These are phyloP conservation scores for Tetrahymena malaccensis DNA, from an alignment of 73 alveolate genomes.

Conservation along the genomic window DNA sequence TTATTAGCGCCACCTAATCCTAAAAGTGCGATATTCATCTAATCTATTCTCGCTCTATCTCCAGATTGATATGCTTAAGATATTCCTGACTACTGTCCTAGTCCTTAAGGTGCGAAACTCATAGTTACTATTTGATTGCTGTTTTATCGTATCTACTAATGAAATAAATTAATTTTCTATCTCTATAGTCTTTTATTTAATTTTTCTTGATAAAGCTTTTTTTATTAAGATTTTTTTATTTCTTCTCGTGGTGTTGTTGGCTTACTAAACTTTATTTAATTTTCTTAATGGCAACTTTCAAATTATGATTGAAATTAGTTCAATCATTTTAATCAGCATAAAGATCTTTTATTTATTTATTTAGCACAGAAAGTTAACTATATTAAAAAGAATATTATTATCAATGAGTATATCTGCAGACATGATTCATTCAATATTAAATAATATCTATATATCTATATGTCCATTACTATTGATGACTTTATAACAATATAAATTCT, in stretches of 20 bases:
- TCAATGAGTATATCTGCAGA: too few species aligned
- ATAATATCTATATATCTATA: not conserved
- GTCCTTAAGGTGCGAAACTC: not conserved
- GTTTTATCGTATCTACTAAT: not conserved
- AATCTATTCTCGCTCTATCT: not conserved
- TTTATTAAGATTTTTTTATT: not conserved
- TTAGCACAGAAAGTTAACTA: too few species aligned
- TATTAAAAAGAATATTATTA: too few species aligned
- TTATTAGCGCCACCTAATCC: not conserved
- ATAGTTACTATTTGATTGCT: not conserved
- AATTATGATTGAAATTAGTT: not conserved
- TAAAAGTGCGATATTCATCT: not conserved
- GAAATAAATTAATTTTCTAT: not conserved
- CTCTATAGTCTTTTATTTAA: not conserved
- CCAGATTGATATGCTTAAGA: not conserved
- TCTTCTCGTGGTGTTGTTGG: not conserved
- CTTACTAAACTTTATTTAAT: not conserved
- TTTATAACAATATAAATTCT: not conserved
- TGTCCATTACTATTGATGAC: too few species aligned
- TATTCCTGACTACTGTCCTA: not conserved
- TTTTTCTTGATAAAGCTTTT: not conserved
- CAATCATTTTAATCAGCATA: not conserved
- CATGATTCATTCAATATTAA: too few species aligned
- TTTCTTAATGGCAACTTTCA: not conserved
- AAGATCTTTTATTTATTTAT: not conserved